Percentiles rank a stretch among this genome's conserved stretches.
Evolutionary conservation across 306 rosid species (phyloP).

Genomic region (Acacia confusa): DNA sequence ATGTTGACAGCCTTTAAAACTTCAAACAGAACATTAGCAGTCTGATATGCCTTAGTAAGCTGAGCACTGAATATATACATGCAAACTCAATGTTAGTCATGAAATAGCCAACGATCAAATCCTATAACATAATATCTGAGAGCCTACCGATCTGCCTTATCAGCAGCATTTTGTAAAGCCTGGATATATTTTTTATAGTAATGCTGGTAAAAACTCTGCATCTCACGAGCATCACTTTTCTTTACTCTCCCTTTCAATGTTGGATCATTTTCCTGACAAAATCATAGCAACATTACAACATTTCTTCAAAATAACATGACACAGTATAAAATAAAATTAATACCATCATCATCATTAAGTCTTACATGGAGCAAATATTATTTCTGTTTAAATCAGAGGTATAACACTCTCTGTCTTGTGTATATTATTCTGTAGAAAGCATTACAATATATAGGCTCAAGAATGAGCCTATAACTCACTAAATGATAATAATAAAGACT

Average conservation of each 20-base stretch:
- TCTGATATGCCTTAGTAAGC: conserved; percentile 96
- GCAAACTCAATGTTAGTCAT: conserved; percentile 21
- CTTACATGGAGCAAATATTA: background rate
- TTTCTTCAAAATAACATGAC: conserved; percentile 14
- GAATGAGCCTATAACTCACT: no score
- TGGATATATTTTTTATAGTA: conserved; percentile 97
- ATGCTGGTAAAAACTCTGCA: conserved; percentile 97
- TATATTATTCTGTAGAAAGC: no score
- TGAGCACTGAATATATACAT: conserved; percentile 65
- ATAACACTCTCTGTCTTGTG: no score
- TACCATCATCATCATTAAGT: conserved; percentile 1
- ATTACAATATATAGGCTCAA: no score
- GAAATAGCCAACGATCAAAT: conserved; percentile 18
- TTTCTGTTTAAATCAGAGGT: no score
- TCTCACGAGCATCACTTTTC: conserved; percentile 99
- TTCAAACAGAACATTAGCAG: conserved; percentile 98
- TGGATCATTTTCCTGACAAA: conserved; percentile 89
- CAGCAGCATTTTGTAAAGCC: conserved; percentile 90
- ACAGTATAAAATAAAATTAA: background rate
- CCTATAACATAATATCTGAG: conserved; percentile 4
- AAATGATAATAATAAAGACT: no score
- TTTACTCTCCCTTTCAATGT: conserved; percentile 92
- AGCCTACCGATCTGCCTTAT: conserved; percentile 93
- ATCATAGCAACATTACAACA: conserved; percentile 5
- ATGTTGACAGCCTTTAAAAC: conserved; percentile 95